These are phyloP conservation scores for Aspergillus hiratsukae DNA, from an alignment of 2,329 filamentous ascomycete species.

Conservation along the genomic window DNA sequence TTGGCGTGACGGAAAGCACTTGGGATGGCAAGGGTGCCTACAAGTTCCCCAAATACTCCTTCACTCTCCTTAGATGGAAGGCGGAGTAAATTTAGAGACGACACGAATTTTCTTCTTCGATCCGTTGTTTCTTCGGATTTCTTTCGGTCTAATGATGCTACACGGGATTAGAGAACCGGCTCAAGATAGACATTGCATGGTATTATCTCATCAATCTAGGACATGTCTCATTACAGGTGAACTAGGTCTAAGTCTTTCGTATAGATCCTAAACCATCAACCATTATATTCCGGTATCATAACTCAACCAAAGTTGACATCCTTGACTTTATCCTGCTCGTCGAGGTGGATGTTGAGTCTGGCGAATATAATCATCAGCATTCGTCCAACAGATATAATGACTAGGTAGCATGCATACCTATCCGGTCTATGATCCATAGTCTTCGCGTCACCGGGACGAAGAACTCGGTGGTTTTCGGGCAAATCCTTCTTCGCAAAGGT, in stretches of 20 bases:
- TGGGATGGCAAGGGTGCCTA: slow-evolving; percentile 63
- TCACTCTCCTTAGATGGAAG: slow-evolving; percentile 62
- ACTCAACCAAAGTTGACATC: slow-evolving; percentile 40
- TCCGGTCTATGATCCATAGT: slow-evolving; percentile 42
- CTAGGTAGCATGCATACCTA: slow-evolving; percentile 26
- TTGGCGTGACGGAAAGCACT: slow-evolving; percentile 55
- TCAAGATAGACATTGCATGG: not conserved
- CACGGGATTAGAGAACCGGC: not conserved
- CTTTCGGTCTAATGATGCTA: not conserved
- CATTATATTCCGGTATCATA: not conserved
- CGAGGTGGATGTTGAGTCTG: slow-evolving; percentile 44
- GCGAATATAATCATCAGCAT: slow-evolving; percentile 1
- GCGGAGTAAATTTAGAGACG: slow-evolving; percentile 11
- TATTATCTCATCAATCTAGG: not conserved
- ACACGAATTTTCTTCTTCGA: not conserved
- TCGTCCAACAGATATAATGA: not conserved
- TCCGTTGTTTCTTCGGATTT: not conserved
- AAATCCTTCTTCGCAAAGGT: slow-evolving; percentile 45
- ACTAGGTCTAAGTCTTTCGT: not conserved
- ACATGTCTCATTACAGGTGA: not conserved
- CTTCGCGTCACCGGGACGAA: slow-evolving; percentile 35
- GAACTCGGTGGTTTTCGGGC: slow-evolving; percentile 40
- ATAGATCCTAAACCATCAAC: not conserved
- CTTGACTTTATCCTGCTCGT: slow-evolving; percentile 40
- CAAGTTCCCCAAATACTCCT: slow-evolving; percentile 64